These are phyloP conservation scores for Xylariaceae sp. DNA, from an alignment of 2,329 filamentous ascomycete genomes.

Conservation along the genomic window DNA sequence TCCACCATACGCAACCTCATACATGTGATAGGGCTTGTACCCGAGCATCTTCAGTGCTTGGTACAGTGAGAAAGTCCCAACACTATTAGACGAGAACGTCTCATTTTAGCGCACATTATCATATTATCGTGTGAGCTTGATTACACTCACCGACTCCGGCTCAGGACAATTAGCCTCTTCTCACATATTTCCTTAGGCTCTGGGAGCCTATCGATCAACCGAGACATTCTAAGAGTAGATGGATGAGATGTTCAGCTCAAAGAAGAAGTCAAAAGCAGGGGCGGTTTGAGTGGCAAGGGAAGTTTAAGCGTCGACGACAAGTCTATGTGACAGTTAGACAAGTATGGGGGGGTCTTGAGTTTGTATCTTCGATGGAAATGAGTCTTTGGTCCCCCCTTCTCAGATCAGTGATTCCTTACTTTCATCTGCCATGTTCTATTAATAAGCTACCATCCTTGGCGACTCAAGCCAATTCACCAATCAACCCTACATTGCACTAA, in stretches of 20 bases:
- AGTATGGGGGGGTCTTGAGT: neutral
- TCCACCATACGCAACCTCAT: slow-evolving; percentile 15
- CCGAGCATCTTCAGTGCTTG: slow-evolving; percentile 22
- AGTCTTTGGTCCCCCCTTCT: neutral
- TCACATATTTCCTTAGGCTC: slow-evolving; percentile 12
- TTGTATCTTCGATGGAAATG: neutral
- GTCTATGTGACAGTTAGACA: neutral
- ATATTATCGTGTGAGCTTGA: neutral
- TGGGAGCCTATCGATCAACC: slow-evolving; percentile 19
- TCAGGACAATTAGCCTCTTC: slow-evolving; percentile 21
- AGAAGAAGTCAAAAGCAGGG: neutral
- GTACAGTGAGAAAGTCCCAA: slow-evolving; percentile 25
- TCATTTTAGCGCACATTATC: neutral
- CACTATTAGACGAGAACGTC: slow-evolving; percentile 9
- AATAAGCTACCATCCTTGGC: too few relatives aligned
- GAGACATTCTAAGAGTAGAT: slow-evolving; percentile 11
- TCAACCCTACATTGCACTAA: too few relatives aligned
- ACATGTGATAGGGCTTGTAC: slow-evolving; percentile 24
- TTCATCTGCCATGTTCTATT: too few relatives aligned
- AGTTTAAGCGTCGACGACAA: neutral
- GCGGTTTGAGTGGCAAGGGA: neutral
- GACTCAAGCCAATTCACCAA: too few relatives aligned
- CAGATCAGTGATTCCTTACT: neutral
- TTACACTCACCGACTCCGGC: slow-evolving; percentile 16
- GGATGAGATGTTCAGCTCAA: neutral